A percentile compares a stretch with the other conserved stretches of the same genome.
These are phyloP conservation scores for Vicia sativa DNA, from an alignment of 306 rosid species.

Conservation along the genomic window DNA sequence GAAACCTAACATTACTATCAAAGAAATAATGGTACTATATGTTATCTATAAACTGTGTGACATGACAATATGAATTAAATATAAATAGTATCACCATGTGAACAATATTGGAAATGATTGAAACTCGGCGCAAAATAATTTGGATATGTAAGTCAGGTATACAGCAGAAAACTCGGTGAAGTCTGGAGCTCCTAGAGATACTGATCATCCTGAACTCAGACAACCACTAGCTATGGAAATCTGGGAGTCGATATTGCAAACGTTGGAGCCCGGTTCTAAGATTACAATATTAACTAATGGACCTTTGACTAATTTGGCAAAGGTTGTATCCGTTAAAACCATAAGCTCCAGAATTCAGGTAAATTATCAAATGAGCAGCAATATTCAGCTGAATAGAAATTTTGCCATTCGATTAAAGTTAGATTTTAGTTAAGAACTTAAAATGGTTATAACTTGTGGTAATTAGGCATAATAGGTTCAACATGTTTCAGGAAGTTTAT, in stretches of 20 bases:
- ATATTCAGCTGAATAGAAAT: too few species aligned
- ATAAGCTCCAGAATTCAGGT: conserved; percentile 68
- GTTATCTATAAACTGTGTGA: background rate
- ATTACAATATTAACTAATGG: conserved; percentile 85
- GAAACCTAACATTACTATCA: background rate
- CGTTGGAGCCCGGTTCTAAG: conserved; percentile 62
- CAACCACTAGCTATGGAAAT: conserved; percentile 74
- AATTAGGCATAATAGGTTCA: conserved; percentile 2
- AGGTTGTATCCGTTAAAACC: conserved; percentile 50
- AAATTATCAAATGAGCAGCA: too few species aligned
- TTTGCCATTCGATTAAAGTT: too few species aligned
- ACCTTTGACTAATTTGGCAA: conserved; percentile 89
- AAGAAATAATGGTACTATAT: background rate
- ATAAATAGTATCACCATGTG: background rate
- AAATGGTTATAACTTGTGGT: conserved; percentile 1
- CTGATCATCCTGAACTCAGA: conserved; percentile 73
- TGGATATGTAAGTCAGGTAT: conserved; percentile 53
- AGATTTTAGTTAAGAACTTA: conserved; percentile 3
- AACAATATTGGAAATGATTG: background rate
- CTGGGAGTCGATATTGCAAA: conserved; percentile 65
- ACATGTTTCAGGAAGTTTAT: conserved; percentile 66
- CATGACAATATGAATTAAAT: background rate
- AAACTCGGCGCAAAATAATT: background rate
- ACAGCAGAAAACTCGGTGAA: conserved; percentile 65
- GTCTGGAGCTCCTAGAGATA: conserved; percentile 66